These are phyloP conservation scores for Solanum commersonii DNA, from an alignment of 257 asterid species.

Conservation along the genomic window DNA sequence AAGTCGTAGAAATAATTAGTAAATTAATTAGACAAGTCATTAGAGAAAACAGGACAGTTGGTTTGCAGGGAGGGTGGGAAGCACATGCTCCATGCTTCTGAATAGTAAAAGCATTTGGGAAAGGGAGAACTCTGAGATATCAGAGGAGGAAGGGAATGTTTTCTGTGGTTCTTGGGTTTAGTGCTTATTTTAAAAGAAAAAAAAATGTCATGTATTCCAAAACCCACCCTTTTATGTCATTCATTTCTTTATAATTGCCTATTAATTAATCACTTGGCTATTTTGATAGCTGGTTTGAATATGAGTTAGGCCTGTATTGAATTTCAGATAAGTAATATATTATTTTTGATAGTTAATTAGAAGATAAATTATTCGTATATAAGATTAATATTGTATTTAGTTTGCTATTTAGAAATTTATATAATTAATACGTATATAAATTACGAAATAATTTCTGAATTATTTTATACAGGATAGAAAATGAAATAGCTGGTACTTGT, in stretches of 20 bases:
- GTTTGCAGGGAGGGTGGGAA: slow-evolving; percentile 57
- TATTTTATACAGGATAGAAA: no score
- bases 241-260: slow-evolving; percentile 23
- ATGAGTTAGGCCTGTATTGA: background rate
- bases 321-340: no score
- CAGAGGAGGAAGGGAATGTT: background rate
- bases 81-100: slow-evolving; percentile 51
- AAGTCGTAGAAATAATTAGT: background rate
- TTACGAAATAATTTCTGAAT: no score
- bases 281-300: background rate
- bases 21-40: slow-evolving; percentile 12
- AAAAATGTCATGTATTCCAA: slow-evolving; percentile 64
- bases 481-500: no score
- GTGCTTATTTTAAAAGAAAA: slow-evolving; percentile 18
- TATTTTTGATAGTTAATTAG: no score
- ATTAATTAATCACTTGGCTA: background rate
- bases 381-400: no score
- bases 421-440: no score
- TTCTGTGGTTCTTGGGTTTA: slow-evolving; percentile 17
- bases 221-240: background rate
- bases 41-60: slow-evolving; percentile 20
- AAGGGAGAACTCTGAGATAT: background rate
- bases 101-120: background rate
- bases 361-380: no score
- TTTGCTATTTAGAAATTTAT: no score